phyloP scores from a whole-genome alignment of 2,329 filamentous ascomycete species.

The Claviceps citrina region DNA sequence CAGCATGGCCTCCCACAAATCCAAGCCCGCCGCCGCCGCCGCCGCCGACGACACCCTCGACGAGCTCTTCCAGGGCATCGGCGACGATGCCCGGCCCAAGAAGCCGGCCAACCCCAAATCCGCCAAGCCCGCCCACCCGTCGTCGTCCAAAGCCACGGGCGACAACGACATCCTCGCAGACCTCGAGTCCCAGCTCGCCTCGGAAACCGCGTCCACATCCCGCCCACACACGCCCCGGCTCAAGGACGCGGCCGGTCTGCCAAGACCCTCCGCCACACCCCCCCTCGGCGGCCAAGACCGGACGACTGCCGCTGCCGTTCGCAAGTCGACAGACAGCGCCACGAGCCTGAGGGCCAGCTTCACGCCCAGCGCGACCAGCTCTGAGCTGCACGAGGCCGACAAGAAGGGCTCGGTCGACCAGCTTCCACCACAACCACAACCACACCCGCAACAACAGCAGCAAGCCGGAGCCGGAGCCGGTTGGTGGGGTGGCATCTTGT shows the following conservation, averaged over 20 bases:
- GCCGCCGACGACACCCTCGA: slow-evolving; percentile 47
- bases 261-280: slow-evolving; percentile 32
- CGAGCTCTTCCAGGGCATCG: slow-evolving; percentile 50
- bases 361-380: slow-evolving; percentile 51
- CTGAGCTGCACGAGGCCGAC: slow-evolving; percentile 42
- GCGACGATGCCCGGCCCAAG: slow-evolving; percentile 34
- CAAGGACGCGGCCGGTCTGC: slow-evolving; percentile 34
- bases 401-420: slow-evolving; percentile 35
- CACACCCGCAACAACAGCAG: not conserved
- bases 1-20: slow-evolving; percentile 45
- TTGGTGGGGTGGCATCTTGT: slow-evolving; percentile 80
- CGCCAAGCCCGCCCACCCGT: slow-evolving; percentile 32
- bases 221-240: slow-evolving; percentile 72
- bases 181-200: slow-evolving; percentile 57
- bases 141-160: slow-evolving; percentile 29
- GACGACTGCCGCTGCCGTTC: slow-evolving; percentile 20
- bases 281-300: slow-evolving; percentile 54
- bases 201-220: slow-evolving; percentile 50
- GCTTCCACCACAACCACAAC: slow-evolving; percentile 12
- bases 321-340: slow-evolving; percentile 67
- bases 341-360: slow-evolving; percentile 56
- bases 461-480: slow-evolving; percentile 43
- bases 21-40: slow-evolving; percentile 35
- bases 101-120: slow-evolving; percentile 29
- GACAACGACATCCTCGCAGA: slow-evolving; percentile 75